phyloP scores from a whole-genome alignment of 2,329 filamentous ascomycete species.

The Fusarium paranaense region DNA sequence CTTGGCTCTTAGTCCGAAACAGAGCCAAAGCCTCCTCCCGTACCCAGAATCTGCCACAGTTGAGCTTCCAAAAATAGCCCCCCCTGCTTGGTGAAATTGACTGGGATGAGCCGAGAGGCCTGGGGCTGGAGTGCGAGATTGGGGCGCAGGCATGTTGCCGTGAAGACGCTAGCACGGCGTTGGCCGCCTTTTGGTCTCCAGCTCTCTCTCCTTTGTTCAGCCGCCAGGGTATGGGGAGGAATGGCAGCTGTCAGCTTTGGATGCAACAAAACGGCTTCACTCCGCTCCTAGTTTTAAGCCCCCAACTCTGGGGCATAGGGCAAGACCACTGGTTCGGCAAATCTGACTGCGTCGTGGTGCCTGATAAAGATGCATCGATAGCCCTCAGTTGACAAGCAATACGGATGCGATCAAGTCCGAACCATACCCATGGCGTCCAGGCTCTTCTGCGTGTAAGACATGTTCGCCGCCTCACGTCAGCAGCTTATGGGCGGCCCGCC shows the following conservation, averaged over 20 bases:
- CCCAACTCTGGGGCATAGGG: neutral
- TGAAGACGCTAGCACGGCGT: constrained; percentile 12
- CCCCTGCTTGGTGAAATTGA: constrained; percentile 36
- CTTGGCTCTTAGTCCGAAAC: constrained; percentile 39
- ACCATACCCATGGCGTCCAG: neutral
- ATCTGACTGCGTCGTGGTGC: constrained; percentile 14
- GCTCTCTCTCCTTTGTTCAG: constrained; percentile 1
- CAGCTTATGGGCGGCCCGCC: constrained; percentile 5
- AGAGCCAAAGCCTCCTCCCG: constrained; percentile 2
- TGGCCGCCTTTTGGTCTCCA: constrained; percentile 1
- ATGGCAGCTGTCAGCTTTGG: constrained; percentile 1
- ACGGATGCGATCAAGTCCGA: constrained; percentile 10
- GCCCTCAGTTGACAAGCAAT: neutral
- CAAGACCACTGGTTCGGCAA: constrained; percentile 1
- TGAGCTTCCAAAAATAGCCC: constrained; percentile 40
- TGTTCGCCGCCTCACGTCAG: constrained; percentile 34
- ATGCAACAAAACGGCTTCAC: neutral
- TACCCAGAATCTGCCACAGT: constrained; percentile 31
- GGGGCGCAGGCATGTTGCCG: constrained; percentile 33
- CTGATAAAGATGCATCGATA: neutral
- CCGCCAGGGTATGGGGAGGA: neutral
- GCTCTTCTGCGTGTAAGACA: neutral
- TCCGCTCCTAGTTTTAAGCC: constrained; percentile 4
- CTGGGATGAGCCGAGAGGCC: constrained; percentile 32
- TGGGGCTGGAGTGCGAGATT: constrained; percentile 27